These are phyloP conservation scores for Neocatenulostroma microsporum DNA, from an alignment of 2,329 filamentous ascomycete genomes.

Conservation along the genomic window DNA sequence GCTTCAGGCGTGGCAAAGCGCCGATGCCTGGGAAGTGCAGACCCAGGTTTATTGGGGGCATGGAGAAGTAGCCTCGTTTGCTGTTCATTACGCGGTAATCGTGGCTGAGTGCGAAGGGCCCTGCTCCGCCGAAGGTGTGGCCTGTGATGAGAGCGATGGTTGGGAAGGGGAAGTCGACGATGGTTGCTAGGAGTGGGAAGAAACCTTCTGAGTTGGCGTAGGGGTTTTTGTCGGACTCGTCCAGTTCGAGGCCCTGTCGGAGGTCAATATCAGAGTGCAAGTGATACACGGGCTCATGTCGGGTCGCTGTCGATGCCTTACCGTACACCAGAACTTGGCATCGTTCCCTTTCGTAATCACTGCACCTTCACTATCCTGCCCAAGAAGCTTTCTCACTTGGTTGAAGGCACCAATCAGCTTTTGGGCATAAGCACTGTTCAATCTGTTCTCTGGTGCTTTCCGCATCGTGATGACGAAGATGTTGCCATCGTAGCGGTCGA, in stretches of 20 bases:
- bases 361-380: constrained; percentile 43
- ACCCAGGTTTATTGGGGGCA: constrained; percentile 49
- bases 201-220: constrained; percentile 30
- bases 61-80: constrained; percentile 40
- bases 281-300: background rate
- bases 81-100: constrained; percentile 45
- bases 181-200: constrained; percentile 29
- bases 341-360: constrained; percentile 48
- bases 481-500: constrained; percentile 39
- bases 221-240: constrained; percentile 29
- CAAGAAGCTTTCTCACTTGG: constrained; percentile 41
- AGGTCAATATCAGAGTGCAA: background rate
- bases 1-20: constrained; percentile 44
- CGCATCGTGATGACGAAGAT: constrained; percentile 49
- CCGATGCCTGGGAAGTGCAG: constrained; percentile 51
- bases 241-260: constrained; percentile 28
- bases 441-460: constrained; percentile 47
- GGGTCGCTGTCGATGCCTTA: constrained; percentile 7
- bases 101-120: constrained; percentile 41
- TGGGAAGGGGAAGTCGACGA: constrained; percentile 34
- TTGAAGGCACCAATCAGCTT: constrained; percentile 46
- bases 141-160: constrained; percentile 43
- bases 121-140: constrained; percentile 44
- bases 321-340: constrained; percentile 46
- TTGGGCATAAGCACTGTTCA: constrained; percentile 45